These are phyloP conservation scores for Colletotrichum sp. DNA, from an alignment of 2,329 filamentous ascomycete genomes.

Conservation along the genomic window DNA sequence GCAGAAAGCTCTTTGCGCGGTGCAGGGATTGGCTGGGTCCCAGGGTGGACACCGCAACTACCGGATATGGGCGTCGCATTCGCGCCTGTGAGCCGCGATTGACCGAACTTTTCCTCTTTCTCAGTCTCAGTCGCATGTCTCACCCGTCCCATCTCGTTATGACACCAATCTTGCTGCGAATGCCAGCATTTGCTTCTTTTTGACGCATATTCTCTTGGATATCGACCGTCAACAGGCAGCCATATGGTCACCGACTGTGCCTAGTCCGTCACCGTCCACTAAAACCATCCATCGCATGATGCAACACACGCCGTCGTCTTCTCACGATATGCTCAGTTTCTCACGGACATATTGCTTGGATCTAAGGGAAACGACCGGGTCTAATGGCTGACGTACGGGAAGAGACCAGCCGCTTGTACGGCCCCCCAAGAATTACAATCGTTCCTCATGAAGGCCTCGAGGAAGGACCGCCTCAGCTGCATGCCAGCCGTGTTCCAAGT, in stretches of 20 bases:
- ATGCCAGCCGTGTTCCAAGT: constrained; percentile 13
- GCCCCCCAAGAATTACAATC: constrained; percentile 21
- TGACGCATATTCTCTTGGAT: neutral
- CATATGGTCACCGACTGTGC: neutral
- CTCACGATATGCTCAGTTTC: constrained; percentile 18
- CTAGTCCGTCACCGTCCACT: neutral
- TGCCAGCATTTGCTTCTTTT: neutral
- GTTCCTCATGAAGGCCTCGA: constrained; percentile 13
- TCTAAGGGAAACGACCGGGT: constrained; percentile 8
- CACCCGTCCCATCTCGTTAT: neutral
- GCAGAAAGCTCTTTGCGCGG: neutral
- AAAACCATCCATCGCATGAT: constrained; percentile 9
- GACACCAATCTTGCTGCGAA: constrained; percentile 2
- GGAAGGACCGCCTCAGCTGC: constrained; percentile 18
- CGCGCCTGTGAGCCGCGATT: neutral
- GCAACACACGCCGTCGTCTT: constrained; percentile 9
- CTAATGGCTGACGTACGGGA: constrained; percentile 21
- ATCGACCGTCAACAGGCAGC: neutral
- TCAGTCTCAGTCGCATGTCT: constrained; percentile 2
- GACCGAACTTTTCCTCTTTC: constrained; percentile 15
- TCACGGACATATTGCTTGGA: constrained; percentile 7
- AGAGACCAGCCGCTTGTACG: constrained; percentile 20
- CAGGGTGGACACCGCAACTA: neutral
- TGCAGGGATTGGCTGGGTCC: constrained; percentile 8
- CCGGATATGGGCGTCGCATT: constrained; percentile 9